A percentile compares a stretch with the other conserved stretches of the same genome.
These are phyloP conservation scores for Saksenaea vasiformis DNA, from an alignment of 371 early-diverging fungal genomes.

Conservation along the genomic window DNA sequence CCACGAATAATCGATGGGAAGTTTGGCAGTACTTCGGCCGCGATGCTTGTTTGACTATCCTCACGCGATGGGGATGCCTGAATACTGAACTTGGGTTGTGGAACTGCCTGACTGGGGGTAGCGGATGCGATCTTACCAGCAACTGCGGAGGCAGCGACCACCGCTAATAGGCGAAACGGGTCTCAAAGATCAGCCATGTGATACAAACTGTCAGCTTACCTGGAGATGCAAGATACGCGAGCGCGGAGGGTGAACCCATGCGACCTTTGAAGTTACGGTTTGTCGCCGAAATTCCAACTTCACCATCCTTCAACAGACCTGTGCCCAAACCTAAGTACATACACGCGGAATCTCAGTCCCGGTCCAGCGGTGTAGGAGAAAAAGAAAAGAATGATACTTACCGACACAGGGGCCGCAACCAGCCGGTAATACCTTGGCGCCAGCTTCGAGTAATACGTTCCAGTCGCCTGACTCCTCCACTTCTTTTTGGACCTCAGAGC, in stretches of 20 bases:
- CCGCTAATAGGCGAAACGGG: conserved; percentile 48
- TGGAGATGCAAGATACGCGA: conserved; percentile 92
- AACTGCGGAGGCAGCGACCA: conserved; percentile 89
- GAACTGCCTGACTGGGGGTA: conserved; percentile 26
- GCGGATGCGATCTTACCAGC: conserved; percentile 81
- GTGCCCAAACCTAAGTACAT: conserved; percentile 69
- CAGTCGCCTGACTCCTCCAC: conserved; percentile 86
- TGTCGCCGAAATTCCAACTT: conserved; percentile 95
- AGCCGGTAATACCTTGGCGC: conserved; percentile 87
- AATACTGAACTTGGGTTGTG: conserved; percentile 25
- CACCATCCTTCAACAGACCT: conserved; percentile 89
- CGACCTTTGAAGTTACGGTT: conserved; percentile 98
- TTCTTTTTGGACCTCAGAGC: conserved; percentile 86
- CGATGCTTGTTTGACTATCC: conserved; percentile 13
- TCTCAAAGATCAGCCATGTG: background rate
- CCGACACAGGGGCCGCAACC: conserved; percentile 98
- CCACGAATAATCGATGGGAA: conserved; percentile 78
- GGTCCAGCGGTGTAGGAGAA: background rate
- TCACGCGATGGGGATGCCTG: conserved; percentile 19
- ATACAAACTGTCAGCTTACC: conserved; percentile 19
- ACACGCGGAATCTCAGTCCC: background rate
- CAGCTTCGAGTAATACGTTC: conserved; percentile 83
- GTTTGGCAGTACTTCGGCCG: conserved; percentile 51
- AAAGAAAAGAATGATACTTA: conserved; percentile 20
- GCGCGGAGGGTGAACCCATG: conserved; percentile 91